Base-by-base conservation (phyloP, 371 early-diverging fungal species). In the Rhizopus stolonifer region DNA sequence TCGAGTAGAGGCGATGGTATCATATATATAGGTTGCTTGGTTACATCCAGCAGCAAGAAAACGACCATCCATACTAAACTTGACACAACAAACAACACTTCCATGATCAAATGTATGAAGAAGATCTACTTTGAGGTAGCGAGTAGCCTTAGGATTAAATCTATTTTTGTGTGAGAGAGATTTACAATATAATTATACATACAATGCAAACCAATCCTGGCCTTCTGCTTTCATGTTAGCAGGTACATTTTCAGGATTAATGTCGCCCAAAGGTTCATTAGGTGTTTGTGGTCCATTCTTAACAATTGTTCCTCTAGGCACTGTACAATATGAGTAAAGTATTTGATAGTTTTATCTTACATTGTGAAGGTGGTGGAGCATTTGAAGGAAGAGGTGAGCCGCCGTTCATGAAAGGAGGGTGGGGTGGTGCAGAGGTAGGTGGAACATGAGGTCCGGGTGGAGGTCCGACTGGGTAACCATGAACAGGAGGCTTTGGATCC, bases 21-120 rank as follows among this genome's bases (percentile, higher is more conserved):
- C 93, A 70, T 85, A 95, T 33, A 96, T 87, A 60, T 89, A 88
- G 6, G 95, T 89, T 23, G 82, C 83, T 34, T 87, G 86, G 68
- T 95, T 95, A 79, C 93, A 94, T 13, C 96, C 96, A 4, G 95
- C 93, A 15, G 95, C 96, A 29, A 96, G 82, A 54, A 78, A 87
- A 58, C 86, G 85, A 34, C 96, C 96, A 69, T 94, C 93, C 33
- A 80, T 74, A 54, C 93, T 93, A 61, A 95, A 96, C 49, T 87
- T 86, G 43, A 95, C 95, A 65, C 94, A 96, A 76, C 96, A 96
- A 6, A 95, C 96, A 15, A 96, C 96, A 60, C 85, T 83, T 7
- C 49, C 50, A 64, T 95, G 95, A 33, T 93, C 92, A 55, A 94
- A 77, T 11, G 85, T 88, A 61, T 92, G 89, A 42, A 89, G 75